Conservation (phyloP, 2,329 filamentous ascomycete genomes). For the Cordyceps tenuipes region DNA sequence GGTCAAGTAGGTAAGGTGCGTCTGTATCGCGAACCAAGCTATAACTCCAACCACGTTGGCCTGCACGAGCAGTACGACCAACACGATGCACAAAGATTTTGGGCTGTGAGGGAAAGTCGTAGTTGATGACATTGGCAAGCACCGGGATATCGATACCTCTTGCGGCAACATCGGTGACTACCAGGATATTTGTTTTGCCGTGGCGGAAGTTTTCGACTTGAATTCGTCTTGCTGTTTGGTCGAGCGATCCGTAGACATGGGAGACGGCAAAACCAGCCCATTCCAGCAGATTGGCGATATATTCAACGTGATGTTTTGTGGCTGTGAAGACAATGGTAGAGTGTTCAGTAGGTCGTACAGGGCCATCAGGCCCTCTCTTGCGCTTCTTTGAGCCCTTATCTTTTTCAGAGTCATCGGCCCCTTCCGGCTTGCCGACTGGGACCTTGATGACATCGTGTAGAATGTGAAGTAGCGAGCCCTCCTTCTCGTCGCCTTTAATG, state of each 20-base stretch:
- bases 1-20: slow-evolving; percentile 82
- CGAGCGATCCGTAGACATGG: slow-evolving; percentile 88
- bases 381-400: slow-evolving; percentile 53
- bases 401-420: slow-evolving; percentile 37
- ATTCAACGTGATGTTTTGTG: slow-evolving; percentile 97
- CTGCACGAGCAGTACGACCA: slow-evolving; percentile 89
- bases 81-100: slow-evolving; percentile 97
- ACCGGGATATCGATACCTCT: slow-evolving; percentile 97
- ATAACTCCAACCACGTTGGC: slow-evolving; percentile 88
- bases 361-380: slow-evolving; percentile 51
- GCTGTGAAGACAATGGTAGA: slow-evolving; percentile 93
- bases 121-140: slow-evolving; percentile 96
- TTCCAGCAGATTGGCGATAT: slow-evolving; percentile 71
- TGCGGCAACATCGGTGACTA: slow-evolving; percentile 94
- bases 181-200: slow-evolving; percentile 79
- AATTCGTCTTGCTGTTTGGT: slow-evolving; percentile 85
- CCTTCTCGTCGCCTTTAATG: slow-evolving; percentile 87
- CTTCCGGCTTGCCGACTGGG: slow-evolving; percentile 57
- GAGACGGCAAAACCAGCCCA: slow-evolving; percentile 81
- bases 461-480: slow-evolving; percentile 82
- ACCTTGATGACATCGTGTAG: slow-evolving; percentile 90
- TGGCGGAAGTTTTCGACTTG: slow-evolving; percentile 85
- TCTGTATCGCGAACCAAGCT: slow-evolving; percentile 84
- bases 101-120: slow-evolving; percentile 92
- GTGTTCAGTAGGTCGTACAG: slow-evolving; percentile 67